These are phyloP conservation scores for Podaxis sp. DNA, from an alignment of 768 basidiomycete species.

Conservation along the genomic window DNA sequence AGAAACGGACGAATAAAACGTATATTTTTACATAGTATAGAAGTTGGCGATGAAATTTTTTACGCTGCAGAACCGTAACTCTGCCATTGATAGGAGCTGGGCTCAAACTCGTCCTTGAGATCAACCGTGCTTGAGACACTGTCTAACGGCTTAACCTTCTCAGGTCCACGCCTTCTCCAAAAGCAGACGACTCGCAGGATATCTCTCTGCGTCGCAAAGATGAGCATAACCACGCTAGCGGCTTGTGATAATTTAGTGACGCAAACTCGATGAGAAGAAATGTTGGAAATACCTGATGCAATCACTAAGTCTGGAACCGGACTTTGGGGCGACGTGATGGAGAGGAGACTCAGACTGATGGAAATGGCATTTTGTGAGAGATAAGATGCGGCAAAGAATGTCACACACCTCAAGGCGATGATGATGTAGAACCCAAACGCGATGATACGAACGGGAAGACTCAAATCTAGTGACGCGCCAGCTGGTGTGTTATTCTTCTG, in stretches of 20 bases:
- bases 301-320: slow-evolving; percentile 49
- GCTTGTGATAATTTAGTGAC: slow-evolving; percentile 27
- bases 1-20: not conserved
- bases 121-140: slow-evolving; percentile 13
- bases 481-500: slow-evolving; percentile 21
- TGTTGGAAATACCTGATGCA: slow-evolving; percentile 36
- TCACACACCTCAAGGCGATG: slow-evolving; percentile 38
- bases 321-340: slow-evolving; percentile 41
- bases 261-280: not conserved
- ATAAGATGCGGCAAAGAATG: not conserved
- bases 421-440: slow-evolving; percentile 44
- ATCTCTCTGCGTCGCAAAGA: slow-evolving; percentile 48
- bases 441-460: slow-evolving; percentile 44
- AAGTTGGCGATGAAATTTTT: not conserved
- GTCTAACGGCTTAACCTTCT: slow-evolving; percentile 14
- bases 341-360: slow-evolving; percentile 45
- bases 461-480: slow-evolving; percentile 36
- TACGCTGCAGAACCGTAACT: not conserved
- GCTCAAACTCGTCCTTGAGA: slow-evolving; percentile 18
- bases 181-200: slow-evolving; percentile 35
- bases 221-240: slow-evolving; percentile 40
- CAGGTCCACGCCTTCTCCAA: slow-evolving; percentile 27
- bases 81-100: not conserved
- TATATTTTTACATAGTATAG: not conserved
- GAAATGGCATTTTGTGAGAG: not conserved